Conservation (phyloP, 306 rosid genomes). For the Carpinus viminea region DNA sequence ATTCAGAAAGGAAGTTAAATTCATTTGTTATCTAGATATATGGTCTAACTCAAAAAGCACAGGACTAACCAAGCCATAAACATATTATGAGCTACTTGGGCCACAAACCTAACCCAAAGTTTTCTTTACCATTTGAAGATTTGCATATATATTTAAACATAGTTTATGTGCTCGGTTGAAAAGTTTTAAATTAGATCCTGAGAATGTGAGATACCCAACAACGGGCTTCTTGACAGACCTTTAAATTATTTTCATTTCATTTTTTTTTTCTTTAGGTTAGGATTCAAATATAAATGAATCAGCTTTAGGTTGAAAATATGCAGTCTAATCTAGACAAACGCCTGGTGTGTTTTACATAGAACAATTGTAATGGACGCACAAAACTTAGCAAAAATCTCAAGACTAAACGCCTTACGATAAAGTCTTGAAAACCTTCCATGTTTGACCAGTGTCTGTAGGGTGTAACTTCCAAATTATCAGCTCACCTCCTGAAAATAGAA, state of each 20-base stretch:
- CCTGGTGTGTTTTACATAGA: neutral
- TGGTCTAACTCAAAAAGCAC: neutral
- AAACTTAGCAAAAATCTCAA: slow-evolving; percentile 5
- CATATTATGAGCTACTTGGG: neutral
- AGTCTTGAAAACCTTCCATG: slow-evolving; percentile 84
- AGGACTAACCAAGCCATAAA: neutral
- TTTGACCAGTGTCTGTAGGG: slow-evolving; percentile 55
- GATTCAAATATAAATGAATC: neutral
- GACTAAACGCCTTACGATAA: slow-evolving; percentile 54
- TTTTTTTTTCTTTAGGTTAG: neutral
- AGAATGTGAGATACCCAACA: neutral
- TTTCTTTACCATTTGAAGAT: neutral
- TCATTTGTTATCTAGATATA: neutral
- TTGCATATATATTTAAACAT: neutral
- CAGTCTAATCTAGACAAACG: neutral
- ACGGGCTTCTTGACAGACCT: neutral
- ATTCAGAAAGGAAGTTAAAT: neutral
- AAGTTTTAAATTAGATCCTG: neutral
- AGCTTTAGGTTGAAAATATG: slow-evolving; percentile 11
- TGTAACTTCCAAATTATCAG: slow-evolving; percentile 76
- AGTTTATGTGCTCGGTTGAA: neutral
- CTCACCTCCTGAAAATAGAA: slow-evolving; percentile 63
- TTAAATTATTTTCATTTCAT: neutral
- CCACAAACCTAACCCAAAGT: neutral
- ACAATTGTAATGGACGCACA: slow-evolving; percentile 12